A percentile compares a stretch with the other conserved stretches of the same genome.
These are phyloP conservation scores for Fusarium tjaetaba DNA, from an alignment of 2,329 filamentous ascomycete genomes.

Conservation along the genomic window DNA sequence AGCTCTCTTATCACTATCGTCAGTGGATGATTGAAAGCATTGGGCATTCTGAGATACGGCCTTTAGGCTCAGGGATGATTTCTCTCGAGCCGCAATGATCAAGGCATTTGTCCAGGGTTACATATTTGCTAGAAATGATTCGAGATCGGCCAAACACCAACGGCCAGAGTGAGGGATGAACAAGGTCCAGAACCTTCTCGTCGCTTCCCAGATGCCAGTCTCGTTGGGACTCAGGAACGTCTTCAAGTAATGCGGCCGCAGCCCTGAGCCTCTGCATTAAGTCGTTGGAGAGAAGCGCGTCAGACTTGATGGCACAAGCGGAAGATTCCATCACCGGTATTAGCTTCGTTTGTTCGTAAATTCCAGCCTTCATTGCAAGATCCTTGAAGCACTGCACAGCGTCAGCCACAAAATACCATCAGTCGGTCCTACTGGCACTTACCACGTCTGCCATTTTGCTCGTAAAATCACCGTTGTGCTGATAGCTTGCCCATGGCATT, in stretches of 20 bases:
- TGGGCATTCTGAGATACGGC: not conserved
- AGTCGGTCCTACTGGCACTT: not conserved
- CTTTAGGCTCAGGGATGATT: not conserved
- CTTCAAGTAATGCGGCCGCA: not conserved
- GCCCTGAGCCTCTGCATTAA: not conserved
- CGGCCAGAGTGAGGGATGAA: constrained; percentile 37
- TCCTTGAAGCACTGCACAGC: not conserved
- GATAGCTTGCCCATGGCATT: not conserved
- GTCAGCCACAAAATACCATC: not conserved
- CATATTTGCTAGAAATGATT: constrained; percentile 48
- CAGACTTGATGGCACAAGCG: not conserved
- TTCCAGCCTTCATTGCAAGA: not conserved
- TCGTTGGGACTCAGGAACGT: not conserved
- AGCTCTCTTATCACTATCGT: not conserved
- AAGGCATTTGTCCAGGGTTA: constrained; percentile 21
- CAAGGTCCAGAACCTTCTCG: constrained; percentile 2
- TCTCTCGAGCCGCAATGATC: not conserved
- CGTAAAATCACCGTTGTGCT: not conserved
- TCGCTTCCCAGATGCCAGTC: constrained; percentile 21
- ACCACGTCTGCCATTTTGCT: not conserved
- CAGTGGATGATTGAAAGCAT: not conserved
- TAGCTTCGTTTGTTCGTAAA: not conserved
- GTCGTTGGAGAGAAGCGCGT: not conserved
- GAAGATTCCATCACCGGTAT: not conserved
- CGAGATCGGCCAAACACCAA: constrained; percentile 36